Conservation (phyloP, 306 rosid genomes). For the Oxytropis ochrocephala region DNA sequence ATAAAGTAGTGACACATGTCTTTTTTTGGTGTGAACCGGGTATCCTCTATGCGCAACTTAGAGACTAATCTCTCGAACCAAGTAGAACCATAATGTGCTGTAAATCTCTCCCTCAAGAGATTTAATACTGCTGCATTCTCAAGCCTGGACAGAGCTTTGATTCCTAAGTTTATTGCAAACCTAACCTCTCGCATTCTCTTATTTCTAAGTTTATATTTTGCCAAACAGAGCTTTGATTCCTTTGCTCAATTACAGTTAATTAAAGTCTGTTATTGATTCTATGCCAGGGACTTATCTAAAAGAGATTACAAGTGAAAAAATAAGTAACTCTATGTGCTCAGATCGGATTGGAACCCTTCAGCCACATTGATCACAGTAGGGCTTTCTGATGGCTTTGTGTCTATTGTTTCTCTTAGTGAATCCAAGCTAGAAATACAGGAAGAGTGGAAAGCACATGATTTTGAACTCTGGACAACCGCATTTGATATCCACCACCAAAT, state of each 20-base stretch:
- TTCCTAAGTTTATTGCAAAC: too few relatives aligned
- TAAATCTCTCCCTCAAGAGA: too few relatives aligned
- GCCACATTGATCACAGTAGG: slow-evolving; percentile 65
- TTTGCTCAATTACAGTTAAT: background rate
- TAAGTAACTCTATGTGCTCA: slow-evolving; percentile 72
- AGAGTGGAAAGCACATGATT: slow-evolving; percentile 86
- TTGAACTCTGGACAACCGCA: slow-evolving; percentile 81
- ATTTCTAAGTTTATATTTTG: background rate
- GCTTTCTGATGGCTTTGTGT: slow-evolving; percentile 70
- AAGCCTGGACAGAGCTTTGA: too few relatives aligned
- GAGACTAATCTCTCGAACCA: too few relatives aligned
- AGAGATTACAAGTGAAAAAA: slow-evolving; percentile 45
- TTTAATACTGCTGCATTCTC: too few relatives aligned
- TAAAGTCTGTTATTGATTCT: slow-evolving; percentile 14
- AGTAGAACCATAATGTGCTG: too few relatives aligned
- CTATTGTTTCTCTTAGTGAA: slow-evolving; percentile 53
- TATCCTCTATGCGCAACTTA: too few relatives aligned
- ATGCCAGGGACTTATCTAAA: slow-evolving; percentile 44
- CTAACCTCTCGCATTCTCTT: background rate
- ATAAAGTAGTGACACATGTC: background rate
- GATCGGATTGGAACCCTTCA: slow-evolving; percentile 75
- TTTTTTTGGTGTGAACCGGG: too few relatives aligned
- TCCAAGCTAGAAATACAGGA: slow-evolving; percentile 51
- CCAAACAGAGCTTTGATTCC: background rate
- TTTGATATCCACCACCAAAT: slow-evolving; percentile 78